These are phyloP conservation scores for Acanthamoeba healyi DNA, from an alignment of 208 protist genomes.

Conservation along the genomic window DNA sequence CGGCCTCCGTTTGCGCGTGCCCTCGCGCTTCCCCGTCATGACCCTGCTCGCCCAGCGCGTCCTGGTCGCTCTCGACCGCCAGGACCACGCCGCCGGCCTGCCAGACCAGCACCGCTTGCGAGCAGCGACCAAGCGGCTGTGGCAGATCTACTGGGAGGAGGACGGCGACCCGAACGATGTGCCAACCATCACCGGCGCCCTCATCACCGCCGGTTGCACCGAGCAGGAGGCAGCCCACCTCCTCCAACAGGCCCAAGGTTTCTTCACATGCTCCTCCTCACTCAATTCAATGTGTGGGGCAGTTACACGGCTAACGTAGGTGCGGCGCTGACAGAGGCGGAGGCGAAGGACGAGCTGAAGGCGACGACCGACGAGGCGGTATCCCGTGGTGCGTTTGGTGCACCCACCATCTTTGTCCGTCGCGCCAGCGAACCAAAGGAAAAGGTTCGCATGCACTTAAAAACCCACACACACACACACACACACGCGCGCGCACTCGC, in stretches of 20 bases:
- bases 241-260: slow-evolving; percentile 2
- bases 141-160: slow-evolving; percentile 53
- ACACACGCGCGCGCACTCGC: neutral
- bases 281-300: no score
- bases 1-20: neutral
- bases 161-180: slow-evolving; percentile 30
- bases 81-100: neutral
- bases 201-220: neutral
- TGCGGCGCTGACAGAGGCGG: neutral
- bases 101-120: neutral
- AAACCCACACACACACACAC: no score
- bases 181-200: neutral
- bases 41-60: slow-evolving; percentile 50
- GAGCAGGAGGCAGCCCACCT: neutral
- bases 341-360: slow-evolving; percentile 60
- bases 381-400: slow-evolving; percentile 29
- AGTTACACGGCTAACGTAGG: no score
- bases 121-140: slow-evolving; percentile 17
- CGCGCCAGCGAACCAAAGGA: neutral
- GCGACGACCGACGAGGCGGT: slow-evolving; percentile 28
- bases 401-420: slow-evolving; percentile 46
- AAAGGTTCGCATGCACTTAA: no score
- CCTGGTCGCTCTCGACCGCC: neutral
- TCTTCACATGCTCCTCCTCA: neutral
- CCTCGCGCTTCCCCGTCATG: slow-evolving; percentile 2